Evolutionary conservation across 352 stramenopile genomes (phyloP).

Genomic region (Globisporangium paddicum): DNA sequence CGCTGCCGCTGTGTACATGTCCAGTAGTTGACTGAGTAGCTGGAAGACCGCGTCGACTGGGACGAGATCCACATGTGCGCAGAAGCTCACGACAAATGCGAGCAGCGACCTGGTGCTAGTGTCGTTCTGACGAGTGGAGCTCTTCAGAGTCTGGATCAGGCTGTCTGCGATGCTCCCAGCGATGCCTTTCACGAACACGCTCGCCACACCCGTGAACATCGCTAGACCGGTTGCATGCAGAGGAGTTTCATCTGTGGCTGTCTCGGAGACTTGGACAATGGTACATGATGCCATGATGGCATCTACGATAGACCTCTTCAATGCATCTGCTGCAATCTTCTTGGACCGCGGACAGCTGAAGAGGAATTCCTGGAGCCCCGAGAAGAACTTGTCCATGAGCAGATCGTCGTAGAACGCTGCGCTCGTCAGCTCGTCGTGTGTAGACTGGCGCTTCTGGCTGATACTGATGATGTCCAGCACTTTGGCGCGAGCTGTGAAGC

Average conservation of each 20-base stretch:
- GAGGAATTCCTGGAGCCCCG: slow-evolving; percentile 42
- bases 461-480: slow-evolving; percentile 8
- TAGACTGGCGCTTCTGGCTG: background rate
- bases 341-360: slow-evolving; percentile 42
- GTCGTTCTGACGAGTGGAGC: background rate
- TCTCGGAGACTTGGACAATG: no score
- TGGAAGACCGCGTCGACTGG: slow-evolving; percentile 22
- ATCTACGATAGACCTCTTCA: slow-evolving; percentile 21
- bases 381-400: slow-evolving; percentile 60
- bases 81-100: slow-evolving; percentile 31
- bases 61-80: slow-evolving; percentile 38
- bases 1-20: slow-evolving; percentile 12
- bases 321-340: slow-evolving; percentile 19
- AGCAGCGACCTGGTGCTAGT: slow-evolving; percentile 11
- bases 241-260: background rate
- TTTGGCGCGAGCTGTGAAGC: slow-evolving; percentile 20
- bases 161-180: slow-evolving; percentile 19
- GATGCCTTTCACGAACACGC: slow-evolving; percentile 44
- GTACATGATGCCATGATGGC: no score
- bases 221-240: slow-evolving; percentile 16
- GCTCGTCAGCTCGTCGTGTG: slow-evolving; percentile 1
- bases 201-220: slow-evolving; percentile 29
- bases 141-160: slow-evolving; percentile 10
- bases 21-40: slow-evolving; percentile 22
- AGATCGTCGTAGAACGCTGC: slow-evolving; percentile 35